These are phyloP conservation scores for Boechera stricta DNA, from an alignment of 345 rosid species.

Conservation along the genomic window DNA sequence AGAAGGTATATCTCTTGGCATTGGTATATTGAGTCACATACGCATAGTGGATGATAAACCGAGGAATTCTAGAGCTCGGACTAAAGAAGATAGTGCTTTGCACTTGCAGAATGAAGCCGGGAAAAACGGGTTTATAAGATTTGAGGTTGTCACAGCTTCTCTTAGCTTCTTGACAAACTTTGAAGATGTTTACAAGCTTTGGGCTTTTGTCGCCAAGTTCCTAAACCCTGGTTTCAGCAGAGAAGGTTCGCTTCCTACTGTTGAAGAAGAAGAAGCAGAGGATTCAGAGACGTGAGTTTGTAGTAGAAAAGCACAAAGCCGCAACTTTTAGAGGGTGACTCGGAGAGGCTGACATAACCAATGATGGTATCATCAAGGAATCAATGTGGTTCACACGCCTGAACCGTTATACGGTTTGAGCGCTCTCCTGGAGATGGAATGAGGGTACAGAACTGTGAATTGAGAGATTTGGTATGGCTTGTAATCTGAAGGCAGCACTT, in stretches of 20 bases:
- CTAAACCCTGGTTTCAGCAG: constrained; percentile 70
- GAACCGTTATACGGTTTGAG: constrained; percentile 16
- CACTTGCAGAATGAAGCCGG: constrained; percentile 73
- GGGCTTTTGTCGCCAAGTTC: constrained; percentile 90
- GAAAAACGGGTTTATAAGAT: constrained; percentile 69
- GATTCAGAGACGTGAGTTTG: constrained; percentile 58
- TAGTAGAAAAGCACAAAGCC: constrained; percentile 13
- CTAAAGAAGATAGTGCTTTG: constrained; percentile 61
- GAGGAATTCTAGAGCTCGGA: constrained; percentile 58
- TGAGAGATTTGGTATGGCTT: constrained; percentile 31
- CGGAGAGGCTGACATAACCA: constrained; percentile 34
- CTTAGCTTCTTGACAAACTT: constrained; percentile 91
- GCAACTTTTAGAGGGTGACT: constrained; percentile 26
- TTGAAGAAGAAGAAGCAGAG: constrained; percentile 59
- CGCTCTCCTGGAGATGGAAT: constrained; percentile 7
- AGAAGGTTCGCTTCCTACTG: constrained; percentile 76
- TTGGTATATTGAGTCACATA: constrained; percentile 90
- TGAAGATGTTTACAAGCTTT: constrained; percentile 93
- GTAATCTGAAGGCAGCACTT: constrained; percentile 22
- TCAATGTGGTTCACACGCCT: constrained; percentile 14
- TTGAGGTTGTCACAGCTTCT: constrained; percentile 94
- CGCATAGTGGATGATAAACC: constrained; percentile 67
- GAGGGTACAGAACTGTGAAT: constrained; percentile 19
- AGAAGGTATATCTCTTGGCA: constrained; percentile 82
- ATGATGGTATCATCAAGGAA: constrained; percentile 17